Conservation (phyloP, 1,284 basidiomycete species). For the Chalciporus sp. region DNA sequence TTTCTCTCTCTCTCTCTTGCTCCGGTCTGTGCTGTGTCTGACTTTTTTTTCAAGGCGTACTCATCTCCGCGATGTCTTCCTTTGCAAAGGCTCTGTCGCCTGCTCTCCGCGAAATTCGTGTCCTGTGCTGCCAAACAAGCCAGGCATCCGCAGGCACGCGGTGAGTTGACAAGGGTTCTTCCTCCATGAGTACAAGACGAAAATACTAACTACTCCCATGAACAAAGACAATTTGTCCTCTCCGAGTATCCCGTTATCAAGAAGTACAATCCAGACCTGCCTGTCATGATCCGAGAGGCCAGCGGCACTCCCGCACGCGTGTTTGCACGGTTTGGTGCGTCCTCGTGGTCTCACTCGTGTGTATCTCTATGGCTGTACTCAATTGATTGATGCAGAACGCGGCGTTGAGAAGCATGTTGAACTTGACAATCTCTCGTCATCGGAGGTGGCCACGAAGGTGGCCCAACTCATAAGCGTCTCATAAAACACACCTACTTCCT, state of each 20-base stretch:
- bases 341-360: constrained; percentile 11
- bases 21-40: background rate
- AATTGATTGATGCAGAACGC: constrained; percentile 50
- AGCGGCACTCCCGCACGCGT: constrained; percentile 83
- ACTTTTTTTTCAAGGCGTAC: constrained; percentile 2
- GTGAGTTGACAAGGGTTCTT: constrained; percentile 45
- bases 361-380: constrained; percentile 15
- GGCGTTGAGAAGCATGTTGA: constrained; percentile 81
- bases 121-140: constrained; percentile 84
- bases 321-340: constrained; percentile 91
- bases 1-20: background rate
- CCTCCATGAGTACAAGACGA: constrained; percentile 29
- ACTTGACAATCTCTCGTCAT: constrained; percentile 73
- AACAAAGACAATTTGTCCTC: constrained; percentile 78
- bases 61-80: constrained; percentile 46
- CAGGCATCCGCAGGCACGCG: constrained; percentile 81
- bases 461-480: constrained; percentile 53
- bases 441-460: constrained; percentile 73
- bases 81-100: constrained; percentile 82
- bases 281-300: constrained; percentile 90
- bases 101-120: constrained; percentile 82
- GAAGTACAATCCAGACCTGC: constrained; percentile 87
- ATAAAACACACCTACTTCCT: constrained; percentile 13
- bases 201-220: constrained; percentile 1
- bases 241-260: constrained; percentile 83